These are phyloP conservation scores for Collybiopsis luxurians DNA, from an alignment of 768 basidiomycete species.

Conservation along the genomic window DNA sequence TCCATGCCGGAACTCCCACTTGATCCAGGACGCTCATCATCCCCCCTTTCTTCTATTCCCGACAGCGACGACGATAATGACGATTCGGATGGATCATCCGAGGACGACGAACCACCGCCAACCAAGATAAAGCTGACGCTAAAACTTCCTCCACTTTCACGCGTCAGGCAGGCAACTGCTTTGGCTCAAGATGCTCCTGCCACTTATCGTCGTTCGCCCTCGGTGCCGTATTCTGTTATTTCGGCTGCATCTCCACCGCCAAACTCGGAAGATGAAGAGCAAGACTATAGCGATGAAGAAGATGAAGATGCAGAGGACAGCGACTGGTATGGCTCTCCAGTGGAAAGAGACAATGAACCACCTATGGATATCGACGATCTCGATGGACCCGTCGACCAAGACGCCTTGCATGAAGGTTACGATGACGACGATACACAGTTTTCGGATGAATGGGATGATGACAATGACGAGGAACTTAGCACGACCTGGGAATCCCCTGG, in stretches of 20 bases:
- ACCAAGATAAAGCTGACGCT: conserved; percentile 73
- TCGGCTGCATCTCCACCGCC: conserved; percentile 64
- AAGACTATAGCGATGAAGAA: neutral
- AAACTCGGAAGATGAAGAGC: conserved; percentile 55
- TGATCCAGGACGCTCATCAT: neutral
- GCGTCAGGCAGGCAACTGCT: neutral
- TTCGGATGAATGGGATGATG: conserved; percentile 15
- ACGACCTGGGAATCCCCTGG: conserved; percentile 34
- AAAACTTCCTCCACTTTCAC: conserved; percentile 34
- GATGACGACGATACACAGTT: neutral
- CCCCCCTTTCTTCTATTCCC: neutral
- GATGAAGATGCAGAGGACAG: neutral
- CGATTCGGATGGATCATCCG: conserved; percentile 31
- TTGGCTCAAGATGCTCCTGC: neutral
- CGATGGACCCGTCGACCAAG: neutral
- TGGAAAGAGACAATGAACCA: neutral
- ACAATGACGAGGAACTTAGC: conserved; percentile 36
- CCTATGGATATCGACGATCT: neutral
- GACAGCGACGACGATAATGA: neutral
- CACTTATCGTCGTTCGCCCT: conserved; percentile 43
- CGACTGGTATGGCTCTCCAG: neutral
- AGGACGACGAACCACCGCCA: conserved; percentile 40
- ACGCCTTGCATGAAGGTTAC: neutral
- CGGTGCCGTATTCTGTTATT: conserved; percentile 39
- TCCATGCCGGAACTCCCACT: neutral